Percentiles rank a stretch among this genome's conserved stretches.
These are phyloP conservation scores for Dioszegia crocea DNA, from an alignment of 768 basidiomycete genomes.

Conservation along the genomic window DNA sequence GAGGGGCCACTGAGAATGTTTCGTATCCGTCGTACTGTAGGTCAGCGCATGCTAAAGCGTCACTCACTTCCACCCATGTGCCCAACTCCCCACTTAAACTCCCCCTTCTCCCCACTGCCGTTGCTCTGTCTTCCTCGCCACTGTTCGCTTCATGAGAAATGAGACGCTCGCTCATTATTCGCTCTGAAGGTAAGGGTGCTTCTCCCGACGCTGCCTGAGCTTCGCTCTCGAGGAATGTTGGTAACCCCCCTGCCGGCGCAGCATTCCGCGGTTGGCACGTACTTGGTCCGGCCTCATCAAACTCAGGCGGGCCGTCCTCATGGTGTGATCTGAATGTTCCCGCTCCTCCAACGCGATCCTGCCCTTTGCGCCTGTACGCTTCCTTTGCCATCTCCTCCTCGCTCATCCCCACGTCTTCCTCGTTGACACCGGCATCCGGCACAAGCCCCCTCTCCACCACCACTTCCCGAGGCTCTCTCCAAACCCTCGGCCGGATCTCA, in stretches of 20 bases:
- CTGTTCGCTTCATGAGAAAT: conserved; percentile 6
- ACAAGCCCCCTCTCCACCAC: conserved; percentile 22
- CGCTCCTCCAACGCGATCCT: conserved; percentile 37
- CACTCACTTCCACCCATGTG: conserved; percentile 41
- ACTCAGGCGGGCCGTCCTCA: conserved; percentile 38
- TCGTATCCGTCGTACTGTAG: conserved; percentile 48
- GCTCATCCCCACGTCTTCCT: conserved; percentile 5
- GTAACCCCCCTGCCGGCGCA: conserved; percentile 19
- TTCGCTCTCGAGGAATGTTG: conserved; percentile 35
- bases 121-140: conserved; percentile 17
- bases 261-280: neutral
- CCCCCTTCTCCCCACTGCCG: conserved; percentile 28
- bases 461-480: conserved; percentile 27
- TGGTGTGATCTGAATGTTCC: conserved; percentile 30
- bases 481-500: conserved; percentile 24
- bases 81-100: conserved; percentile 37
- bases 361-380: conserved; percentile 45
- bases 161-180: conserved; percentile 13
- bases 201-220: conserved; percentile 24
- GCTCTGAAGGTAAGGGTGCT: too few relatives aligned
- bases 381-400: conserved; percentile 35
- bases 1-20: conserved; percentile 46
- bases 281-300: conserved; percentile 14
- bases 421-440: conserved; percentile 9
- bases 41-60: neutral